These are phyloP conservation scores for Pseudocercospora vitis DNA, from an alignment of 2,329 filamentous ascomycete species.

Conservation along the genomic window DNA sequence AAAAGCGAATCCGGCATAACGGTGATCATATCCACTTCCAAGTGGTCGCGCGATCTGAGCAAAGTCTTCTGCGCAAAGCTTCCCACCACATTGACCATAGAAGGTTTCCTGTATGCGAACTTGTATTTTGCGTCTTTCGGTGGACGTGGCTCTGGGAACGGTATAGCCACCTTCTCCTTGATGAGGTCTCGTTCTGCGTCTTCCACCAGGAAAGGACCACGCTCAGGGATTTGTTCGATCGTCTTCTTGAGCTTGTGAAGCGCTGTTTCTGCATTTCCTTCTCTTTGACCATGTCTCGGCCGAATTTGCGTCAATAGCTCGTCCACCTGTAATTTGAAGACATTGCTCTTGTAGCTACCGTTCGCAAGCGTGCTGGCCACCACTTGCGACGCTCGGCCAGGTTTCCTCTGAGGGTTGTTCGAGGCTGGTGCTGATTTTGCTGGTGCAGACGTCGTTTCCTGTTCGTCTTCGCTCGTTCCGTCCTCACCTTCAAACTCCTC, in stretches of 20 bases:
- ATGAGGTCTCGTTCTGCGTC: constrained; percentile 69
- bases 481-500: constrained; percentile 9
- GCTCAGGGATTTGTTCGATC: constrained; percentile 58
- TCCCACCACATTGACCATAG: constrained; percentile 81
- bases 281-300: constrained; percentile 59
- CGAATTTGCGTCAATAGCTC: constrained; percentile 60
- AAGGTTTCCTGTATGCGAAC: constrained; percentile 72
- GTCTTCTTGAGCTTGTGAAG: constrained; percentile 56
- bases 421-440: constrained; percentile 2
- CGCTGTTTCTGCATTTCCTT: constrained; percentile 54
- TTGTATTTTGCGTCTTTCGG: constrained; percentile 76
- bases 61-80: constrained; percentile 80
- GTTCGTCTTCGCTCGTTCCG: constrained; percentile 1
- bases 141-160: constrained; percentile 80
- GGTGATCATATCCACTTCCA: constrained; percentile 78
- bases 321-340: constrained; percentile 68
- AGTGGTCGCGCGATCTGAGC: constrained; percentile 53
- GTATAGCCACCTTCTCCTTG: constrained; percentile 70
- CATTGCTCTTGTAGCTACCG: constrained; percentile 63
- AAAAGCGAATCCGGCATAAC: constrained; percentile 78
- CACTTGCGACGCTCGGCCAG: constrained; percentile 16
- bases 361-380: constrained; percentile 46
- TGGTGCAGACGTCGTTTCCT: constrained; percentile 14
- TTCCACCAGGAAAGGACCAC: constrained; percentile 53
- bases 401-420: constrained; percentile 13